phyloP scores from a whole-genome alignment of 495 filamentous ascomycete genomes.

The Neurospora pannonica region DNA sequence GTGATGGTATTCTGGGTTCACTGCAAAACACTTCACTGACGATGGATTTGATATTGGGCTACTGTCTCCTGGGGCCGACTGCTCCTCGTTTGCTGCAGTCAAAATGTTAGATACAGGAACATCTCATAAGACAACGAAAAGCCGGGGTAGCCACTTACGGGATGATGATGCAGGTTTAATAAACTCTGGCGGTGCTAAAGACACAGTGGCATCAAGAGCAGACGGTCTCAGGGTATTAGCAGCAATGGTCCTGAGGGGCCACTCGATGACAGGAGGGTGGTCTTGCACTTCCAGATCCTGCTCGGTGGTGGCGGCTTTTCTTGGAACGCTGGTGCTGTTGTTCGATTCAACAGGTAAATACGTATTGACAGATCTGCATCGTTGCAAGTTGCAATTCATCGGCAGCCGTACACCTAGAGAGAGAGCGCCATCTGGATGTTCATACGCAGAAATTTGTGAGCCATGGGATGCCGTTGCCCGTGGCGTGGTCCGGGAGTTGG shows the following conservation, averaged over 20 bases:
- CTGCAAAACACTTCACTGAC: neutral
- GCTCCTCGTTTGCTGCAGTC: neutral
- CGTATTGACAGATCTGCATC: constrained; percentile 14
- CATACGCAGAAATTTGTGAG: neutral
- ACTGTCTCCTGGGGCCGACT: neutral
- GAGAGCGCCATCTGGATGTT: neutral
- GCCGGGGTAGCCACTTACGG: neutral
- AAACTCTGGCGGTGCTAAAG: neutral
- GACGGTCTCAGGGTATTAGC: neutral
- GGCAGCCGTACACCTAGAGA: neutral
- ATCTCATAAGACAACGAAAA: neutral
- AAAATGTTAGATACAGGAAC: neutral
- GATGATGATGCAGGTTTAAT: neutral
- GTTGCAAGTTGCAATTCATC: neutral
- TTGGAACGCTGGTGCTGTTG: neutral
- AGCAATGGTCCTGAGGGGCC: neutral
- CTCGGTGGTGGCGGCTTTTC: neutral
- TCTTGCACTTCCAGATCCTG: neutral
- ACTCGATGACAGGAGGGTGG: neutral
- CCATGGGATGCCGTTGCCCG: neutral
- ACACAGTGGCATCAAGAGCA: neutral
- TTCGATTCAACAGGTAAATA: constrained; percentile 6
- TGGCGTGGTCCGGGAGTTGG: neutral
- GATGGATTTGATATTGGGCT: neutral
- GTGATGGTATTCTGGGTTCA: neutral